These are phyloP conservation scores for Euptelea pleiosperma DNA, from an alignment of 164 flowering plant genomes.

Conservation along the genomic window DNA sequence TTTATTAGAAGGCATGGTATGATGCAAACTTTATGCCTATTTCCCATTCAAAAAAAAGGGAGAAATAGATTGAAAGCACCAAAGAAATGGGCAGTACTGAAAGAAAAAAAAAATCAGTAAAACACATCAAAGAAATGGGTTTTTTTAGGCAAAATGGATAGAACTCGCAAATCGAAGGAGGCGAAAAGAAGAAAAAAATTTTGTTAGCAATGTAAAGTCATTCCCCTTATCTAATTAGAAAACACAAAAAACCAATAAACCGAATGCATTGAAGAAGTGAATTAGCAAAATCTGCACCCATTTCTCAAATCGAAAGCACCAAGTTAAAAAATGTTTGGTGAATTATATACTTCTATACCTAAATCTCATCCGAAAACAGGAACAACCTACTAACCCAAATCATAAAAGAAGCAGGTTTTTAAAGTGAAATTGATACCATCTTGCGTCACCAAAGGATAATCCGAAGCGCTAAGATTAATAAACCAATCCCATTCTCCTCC, in stretches of 20 bases:
- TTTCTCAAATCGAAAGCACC: slow-evolving; percentile 9
- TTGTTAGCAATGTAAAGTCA: no score
- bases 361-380: background rate
- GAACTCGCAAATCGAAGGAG: background rate
- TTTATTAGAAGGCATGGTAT: no score
- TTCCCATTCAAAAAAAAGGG: background rate
- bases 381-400: slow-evolving; percentile 4
- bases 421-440: slow-evolving; percentile 48
- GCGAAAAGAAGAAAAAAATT: no score
- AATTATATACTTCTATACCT: no score
- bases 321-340: background rate
- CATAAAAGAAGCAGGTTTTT: slow-evolving; percentile 1
- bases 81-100: background rate
- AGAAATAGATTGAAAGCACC: background rate
- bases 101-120: background rate
- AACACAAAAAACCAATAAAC: background rate
- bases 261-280: no score
- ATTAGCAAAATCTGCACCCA: background rate
- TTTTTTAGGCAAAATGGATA: no score
- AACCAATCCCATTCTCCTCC: slow-evolving; percentile 89
- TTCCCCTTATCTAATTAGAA: background rate
- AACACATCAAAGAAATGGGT: background rate
- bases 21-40: no score
- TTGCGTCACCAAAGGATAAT: slow-evolving; percentile 85
- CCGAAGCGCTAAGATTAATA: slow-evolving; percentile 81